These are phyloP conservation scores for Phytophthora aleatoria DNA, from an alignment of 352 stramenopile species.

Conservation along the genomic window DNA sequence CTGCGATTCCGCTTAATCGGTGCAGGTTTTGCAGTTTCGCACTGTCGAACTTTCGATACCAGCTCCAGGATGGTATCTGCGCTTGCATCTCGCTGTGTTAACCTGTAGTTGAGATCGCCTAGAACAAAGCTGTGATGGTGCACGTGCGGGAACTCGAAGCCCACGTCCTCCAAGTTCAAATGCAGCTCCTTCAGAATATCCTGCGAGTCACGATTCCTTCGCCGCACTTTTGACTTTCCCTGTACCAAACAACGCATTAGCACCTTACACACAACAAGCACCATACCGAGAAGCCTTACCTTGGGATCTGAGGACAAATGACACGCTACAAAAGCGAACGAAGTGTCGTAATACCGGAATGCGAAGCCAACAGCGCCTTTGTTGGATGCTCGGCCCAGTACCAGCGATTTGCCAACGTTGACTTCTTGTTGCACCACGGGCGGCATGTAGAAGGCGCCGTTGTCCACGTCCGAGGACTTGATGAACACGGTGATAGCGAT, in stretches of 20 bases:
- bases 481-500: conserved; percentile 90
- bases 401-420: conserved; percentile 77
- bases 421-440: conserved; percentile 72
- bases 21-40: conserved; percentile 33
- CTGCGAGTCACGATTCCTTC: conserved; percentile 74
- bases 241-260: conserved; percentile 14
- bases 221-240: conserved; percentile 75
- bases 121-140: conserved; percentile 91
- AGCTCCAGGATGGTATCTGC: conserved; percentile 69
- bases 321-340: conserved; percentile 86
- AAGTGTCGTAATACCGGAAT: conserved; percentile 88
- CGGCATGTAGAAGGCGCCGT: conserved; percentile 83
- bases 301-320: conserved; percentile 90
- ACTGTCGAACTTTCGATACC: conserved; percentile 48
- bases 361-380: conserved; percentile 90
- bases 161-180: conserved; percentile 79
- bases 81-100: conserved; percentile 59
- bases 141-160: conserved; percentile 86
- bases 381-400: conserved; percentile 84
- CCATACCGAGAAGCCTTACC: conserved; percentile 21
- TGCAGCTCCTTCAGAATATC: conserved; percentile 81
- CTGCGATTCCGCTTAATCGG: conserved; percentile 30
- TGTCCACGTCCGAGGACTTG: conserved; percentile 62
- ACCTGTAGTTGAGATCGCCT: conserved; percentile 91
- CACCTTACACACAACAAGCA: neutral